These are phyloP conservation scores for Clonostachys rhizophaga DNA, from an alignment of 2,329 filamentous ascomycete genomes.

Conservation along the genomic window DNA sequence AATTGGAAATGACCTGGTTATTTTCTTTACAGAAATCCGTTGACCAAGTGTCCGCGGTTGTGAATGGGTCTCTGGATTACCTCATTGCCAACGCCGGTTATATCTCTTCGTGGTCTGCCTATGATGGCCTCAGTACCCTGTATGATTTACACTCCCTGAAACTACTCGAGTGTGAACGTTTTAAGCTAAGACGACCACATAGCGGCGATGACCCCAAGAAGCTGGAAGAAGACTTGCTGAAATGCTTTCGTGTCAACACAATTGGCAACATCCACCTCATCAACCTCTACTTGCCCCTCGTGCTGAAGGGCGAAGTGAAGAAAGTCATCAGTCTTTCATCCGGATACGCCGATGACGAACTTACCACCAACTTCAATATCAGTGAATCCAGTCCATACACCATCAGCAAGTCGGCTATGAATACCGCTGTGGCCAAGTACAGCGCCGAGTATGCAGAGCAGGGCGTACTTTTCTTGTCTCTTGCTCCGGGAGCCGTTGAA, in stretches of 20 bases:
- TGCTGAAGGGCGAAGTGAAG: conserved; percentile 40
- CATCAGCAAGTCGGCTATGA: conserved; percentile 3
- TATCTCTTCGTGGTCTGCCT: conserved; percentile 16
- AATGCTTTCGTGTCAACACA: conserved; percentile 29
- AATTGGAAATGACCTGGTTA: too few species aligned
- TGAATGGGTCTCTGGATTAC: conserved; percentile 30
- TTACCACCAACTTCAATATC: conserved; percentile 19
- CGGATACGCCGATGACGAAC: conserved; percentile 36
- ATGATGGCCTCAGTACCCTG: conserved; percentile 25
- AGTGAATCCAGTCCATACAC: neutral
- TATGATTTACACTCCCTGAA: conserved; percentile 7
- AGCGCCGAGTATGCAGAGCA: conserved; percentile 1
- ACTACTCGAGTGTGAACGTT: neutral
- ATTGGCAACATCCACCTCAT: conserved; percentile 32
- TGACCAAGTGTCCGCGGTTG: too few species aligned
- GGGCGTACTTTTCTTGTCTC: conserved; percentile 10
- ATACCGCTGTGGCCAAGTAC: conserved; percentile 4
- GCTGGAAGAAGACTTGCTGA: neutral
- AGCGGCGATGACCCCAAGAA: neutral
- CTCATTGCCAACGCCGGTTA: conserved; percentile 42
- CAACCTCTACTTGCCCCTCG: conserved; percentile 37
- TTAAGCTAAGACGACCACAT: neutral
- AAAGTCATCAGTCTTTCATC: conserved; percentile 44
- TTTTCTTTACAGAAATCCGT: too few species aligned
- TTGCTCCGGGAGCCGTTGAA: neutral